phyloP scores from a whole-genome alignment of 495 filamentous ascomycete species.

The Aspergillus steynii region DNA sequence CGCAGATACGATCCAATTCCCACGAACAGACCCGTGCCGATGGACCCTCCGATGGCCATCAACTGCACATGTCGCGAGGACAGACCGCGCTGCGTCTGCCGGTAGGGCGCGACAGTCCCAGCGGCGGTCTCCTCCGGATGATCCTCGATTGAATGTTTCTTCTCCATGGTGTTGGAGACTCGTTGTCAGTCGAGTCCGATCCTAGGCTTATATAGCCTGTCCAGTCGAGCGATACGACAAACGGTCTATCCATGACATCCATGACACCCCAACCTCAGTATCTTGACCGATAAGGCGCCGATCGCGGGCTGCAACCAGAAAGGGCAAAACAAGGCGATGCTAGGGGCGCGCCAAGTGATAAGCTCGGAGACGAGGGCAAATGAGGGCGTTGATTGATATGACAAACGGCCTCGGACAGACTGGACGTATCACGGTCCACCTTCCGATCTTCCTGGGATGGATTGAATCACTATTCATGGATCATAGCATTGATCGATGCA shows the following conservation, averaged over 20 bases:
- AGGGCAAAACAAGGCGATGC: constrained; percentile 35
- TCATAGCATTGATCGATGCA: background rate
- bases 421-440: too few relatives aligned
- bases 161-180: constrained; percentile 27
- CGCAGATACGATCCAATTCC: constrained; percentile 70
- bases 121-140: constrained; percentile 18
- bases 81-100: constrained; percentile 55
- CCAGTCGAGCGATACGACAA: background rate
- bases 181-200: too few relatives aligned
- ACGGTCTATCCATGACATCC: too few relatives aligned
- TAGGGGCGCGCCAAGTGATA: constrained; percentile 34
- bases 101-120: constrained; percentile 22
- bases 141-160: constrained; percentile 21
- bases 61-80: constrained; percentile 64
- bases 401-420: too few relatives aligned
- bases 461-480: too few relatives aligned
- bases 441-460: too few relatives aligned
- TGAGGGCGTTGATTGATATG: background rate
- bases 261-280: too few relatives aligned
- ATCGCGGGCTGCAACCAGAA: constrained; percentile 17
- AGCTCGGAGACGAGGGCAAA: constrained; percentile 11
- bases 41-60: constrained; percentile 74
- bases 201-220: background rate
- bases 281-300: background rate
- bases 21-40: constrained; percentile 76